These are phyloP conservation scores for Lodderomyces margitis DNA, from an alignment of 1,139 yeast genomes.

Conservation along the genomic window DNA sequence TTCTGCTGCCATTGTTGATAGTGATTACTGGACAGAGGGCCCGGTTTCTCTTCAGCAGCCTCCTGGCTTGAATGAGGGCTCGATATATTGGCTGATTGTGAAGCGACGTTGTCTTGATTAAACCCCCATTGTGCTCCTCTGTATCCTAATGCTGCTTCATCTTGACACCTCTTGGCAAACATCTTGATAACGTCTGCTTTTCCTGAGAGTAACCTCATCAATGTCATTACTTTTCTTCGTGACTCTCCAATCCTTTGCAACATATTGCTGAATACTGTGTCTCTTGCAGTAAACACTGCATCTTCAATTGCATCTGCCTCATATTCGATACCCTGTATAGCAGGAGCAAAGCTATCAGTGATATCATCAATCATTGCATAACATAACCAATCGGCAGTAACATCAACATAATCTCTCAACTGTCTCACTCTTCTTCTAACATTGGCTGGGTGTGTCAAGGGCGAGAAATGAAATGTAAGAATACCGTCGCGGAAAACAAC, in stretches of 20 bases:
- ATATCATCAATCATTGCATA: slow-evolving; percentile 91
- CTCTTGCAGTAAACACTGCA: slow-evolving; percentile 41
- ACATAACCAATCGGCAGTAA: slow-evolving; percentile 88
- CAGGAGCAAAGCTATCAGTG: slow-evolving; percentile 89
- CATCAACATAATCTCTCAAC: slow-evolving; percentile 78
- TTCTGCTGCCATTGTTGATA: not conserved
- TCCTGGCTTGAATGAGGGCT: not conserved
- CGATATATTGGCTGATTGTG: too few species aligned
- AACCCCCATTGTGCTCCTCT: slow-evolving; percentile 10
- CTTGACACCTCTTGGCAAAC: slow-evolving; percentile 96
- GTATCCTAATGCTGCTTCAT: slow-evolving; percentile 28
- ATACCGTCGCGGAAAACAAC: slow-evolving; percentile 87
- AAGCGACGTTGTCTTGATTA: not conserved
- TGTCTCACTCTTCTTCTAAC: slow-evolving; percentile 90
- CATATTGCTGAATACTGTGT: slow-evolving; percentile 62
- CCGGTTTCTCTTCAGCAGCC: not conserved
- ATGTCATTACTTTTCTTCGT: slow-evolving; percentile 78
- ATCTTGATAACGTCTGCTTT: slow-evolving; percentile 96
- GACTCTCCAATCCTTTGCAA: slow-evolving; percentile 80
- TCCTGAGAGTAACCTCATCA: slow-evolving; percentile 86
- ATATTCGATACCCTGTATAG: slow-evolving; percentile 76
- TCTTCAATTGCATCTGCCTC: slow-evolving; percentile 93
- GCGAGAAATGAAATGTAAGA: slow-evolving; percentile 78
- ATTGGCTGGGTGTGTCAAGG: slow-evolving; percentile 75
- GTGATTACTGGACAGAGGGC: too few species aligned